Conservation (phyloP, 345 rosid genomes). For the Carallia brachiata region DNA sequence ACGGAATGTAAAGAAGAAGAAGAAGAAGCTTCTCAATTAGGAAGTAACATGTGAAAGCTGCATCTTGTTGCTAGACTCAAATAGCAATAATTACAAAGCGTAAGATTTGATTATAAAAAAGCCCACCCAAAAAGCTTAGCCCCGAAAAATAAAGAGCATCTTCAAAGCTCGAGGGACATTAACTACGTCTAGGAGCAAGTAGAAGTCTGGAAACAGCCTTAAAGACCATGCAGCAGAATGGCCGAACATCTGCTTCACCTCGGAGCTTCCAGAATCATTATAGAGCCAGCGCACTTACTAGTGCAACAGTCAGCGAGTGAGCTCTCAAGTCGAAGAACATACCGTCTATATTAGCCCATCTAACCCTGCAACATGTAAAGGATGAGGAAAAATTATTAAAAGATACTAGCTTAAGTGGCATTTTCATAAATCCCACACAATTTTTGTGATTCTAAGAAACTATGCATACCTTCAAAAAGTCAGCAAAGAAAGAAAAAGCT, state of each 20-base stretch:
- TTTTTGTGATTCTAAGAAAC: neutral
- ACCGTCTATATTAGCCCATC: neutral
- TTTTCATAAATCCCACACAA: neutral
- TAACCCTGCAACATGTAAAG: conserved; percentile 3
- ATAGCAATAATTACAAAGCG: conserved; percentile 6
- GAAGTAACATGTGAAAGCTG: neutral
- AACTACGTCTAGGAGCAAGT: neutral
- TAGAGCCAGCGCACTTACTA: neutral
- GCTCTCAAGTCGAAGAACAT: conserved; percentile 3
- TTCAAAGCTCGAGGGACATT: neutral
- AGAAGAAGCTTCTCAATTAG: too few species aligned
- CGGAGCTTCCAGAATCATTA: conserved; percentile 9
- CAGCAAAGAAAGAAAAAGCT: too few species aligned
- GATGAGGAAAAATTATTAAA: conserved; percentile 1
- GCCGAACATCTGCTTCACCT: conserved; percentile 4
- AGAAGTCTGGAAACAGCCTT: conserved; percentile 1
- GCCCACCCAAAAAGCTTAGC: neutral
- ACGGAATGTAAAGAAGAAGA: too few species aligned
- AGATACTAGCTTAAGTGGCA: too few species aligned
- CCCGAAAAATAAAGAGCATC: neutral
- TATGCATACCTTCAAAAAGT: too few species aligned
- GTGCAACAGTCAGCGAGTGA: neutral
- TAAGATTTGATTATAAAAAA: neutral
- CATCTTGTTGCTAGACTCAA: conserved; percentile 5
- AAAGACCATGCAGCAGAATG: conserved; percentile 5